These are phyloP conservation scores for Jackrogersella minutella DNA, from an alignment of 495 filamentous ascomycete genomes.

Conservation along the genomic window DNA sequence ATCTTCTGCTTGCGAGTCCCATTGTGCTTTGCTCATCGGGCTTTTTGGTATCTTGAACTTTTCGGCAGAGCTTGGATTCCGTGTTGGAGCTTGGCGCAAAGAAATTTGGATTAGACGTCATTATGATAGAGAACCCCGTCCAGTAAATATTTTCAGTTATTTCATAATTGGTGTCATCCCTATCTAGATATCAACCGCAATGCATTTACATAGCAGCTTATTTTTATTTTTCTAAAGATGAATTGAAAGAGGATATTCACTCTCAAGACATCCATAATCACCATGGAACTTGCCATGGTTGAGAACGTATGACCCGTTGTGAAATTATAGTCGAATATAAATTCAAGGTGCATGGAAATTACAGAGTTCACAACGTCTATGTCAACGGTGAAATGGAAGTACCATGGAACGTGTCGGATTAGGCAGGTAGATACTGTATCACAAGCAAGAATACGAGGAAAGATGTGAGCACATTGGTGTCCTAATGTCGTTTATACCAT, in stretches of 20 bases:
- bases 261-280: no score
- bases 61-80: not conserved
- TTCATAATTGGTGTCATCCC: not conserved
- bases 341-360: not conserved
- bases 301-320: not conserved
- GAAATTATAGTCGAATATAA: not conserved
- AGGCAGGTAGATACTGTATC: not conserved
- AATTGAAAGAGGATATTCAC: no score
- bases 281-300: not conserved
- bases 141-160: not conserved
- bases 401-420: not conserved
- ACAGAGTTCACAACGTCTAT: not conserved
- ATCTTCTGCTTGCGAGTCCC: conserved; percentile 16
- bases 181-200: no score
- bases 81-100: conserved; percentile 22
- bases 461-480: conserved; percentile 14
- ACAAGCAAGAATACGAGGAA: not conserved
- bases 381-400: not conserved
- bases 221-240: no score
- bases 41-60: not conserved
- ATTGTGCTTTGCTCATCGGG: conserved; percentile 22
- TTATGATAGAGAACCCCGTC: conserved; percentile 23
- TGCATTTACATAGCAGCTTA: no score
- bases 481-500: conserved; percentile 45
- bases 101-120: conserved; percentile 40